These are phyloP conservation scores for Neonectria punicea DNA, from an alignment of 2,329 filamentous ascomycete genomes.

Conservation along the genomic window DNA sequence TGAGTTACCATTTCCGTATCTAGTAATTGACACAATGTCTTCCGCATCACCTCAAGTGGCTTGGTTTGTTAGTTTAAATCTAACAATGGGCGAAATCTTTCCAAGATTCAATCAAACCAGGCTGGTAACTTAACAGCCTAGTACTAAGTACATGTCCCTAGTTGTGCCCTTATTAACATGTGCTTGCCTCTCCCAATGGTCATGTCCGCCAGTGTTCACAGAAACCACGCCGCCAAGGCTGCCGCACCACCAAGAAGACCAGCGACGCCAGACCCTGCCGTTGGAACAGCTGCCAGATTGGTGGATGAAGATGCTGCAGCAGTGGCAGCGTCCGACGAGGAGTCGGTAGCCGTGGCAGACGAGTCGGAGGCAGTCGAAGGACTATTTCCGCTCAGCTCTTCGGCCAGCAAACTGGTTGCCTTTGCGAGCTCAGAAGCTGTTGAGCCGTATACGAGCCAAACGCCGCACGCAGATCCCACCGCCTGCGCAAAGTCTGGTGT, in stretches of 20 bases:
- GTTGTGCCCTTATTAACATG: neutral
- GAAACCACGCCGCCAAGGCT: neutral
- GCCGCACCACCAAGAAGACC: slow-evolving; percentile 2
- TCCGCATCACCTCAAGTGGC: too few relatives aligned
- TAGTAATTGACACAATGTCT: too few relatives aligned
- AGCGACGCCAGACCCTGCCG: neutral
- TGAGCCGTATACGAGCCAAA: neutral
- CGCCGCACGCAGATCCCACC: slow-evolving; percentile 2
- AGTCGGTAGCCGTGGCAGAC: neutral
- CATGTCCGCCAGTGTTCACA: neutral
- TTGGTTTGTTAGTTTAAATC: too few relatives aligned
- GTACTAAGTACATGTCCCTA: too few relatives aligned
- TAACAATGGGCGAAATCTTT: too few relatives aligned
- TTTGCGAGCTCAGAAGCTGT: neutral
- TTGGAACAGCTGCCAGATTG: neutral
- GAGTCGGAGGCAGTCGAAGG: neutral
- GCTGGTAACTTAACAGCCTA: too few relatives aligned
- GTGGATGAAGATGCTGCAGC: neutral
- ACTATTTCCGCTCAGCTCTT: neutral
- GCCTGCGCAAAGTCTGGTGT: slow-evolving; percentile 5
- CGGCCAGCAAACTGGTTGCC: neutral
- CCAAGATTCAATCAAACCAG: too few relatives aligned
- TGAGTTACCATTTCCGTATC: too few relatives aligned
- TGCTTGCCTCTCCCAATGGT: neutral
- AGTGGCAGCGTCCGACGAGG: neutral